Evolutionary conservation across 805 yeast species (phyloP).

Genomic region (Kodamaea kakaduensis): DNA sequence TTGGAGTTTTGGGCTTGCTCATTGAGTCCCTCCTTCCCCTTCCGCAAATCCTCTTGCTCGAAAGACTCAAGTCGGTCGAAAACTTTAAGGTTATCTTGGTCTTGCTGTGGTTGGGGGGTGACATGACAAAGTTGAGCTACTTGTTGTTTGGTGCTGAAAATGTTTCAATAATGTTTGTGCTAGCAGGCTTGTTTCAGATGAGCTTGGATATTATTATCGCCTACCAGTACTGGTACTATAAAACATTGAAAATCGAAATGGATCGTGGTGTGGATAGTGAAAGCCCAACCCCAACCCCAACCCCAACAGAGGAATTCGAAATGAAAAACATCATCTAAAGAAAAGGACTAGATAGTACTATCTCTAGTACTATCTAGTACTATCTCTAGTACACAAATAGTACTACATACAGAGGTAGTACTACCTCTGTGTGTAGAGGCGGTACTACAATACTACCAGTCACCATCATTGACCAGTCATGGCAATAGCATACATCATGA

Average conservation of each 20-base stretch:
- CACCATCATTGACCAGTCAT: too few species aligned
- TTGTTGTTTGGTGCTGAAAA: conserved; percentile 72
- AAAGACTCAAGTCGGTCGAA: conserved; percentile 62
- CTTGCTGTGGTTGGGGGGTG: conserved; percentile 88
- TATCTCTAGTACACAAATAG: too few species aligned
- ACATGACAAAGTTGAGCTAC: conserved; percentile 70
- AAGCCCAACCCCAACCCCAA: not conserved
- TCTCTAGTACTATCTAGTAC: too few species aligned
- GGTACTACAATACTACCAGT: too few species aligned
- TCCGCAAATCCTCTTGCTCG: conserved; percentile 70
- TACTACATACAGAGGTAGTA: too few species aligned
- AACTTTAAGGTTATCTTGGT: conserved; percentile 75
- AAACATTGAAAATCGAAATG: conserved; percentile 15
- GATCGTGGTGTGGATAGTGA: not conserved
- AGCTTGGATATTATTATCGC: conserved; percentile 67
- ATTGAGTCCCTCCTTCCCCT: conserved; percentile 71
- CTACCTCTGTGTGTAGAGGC: too few species aligned
- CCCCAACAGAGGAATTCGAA: conserved; percentile 1
- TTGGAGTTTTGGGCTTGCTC: conserved; percentile 64
- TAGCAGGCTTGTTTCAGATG: conserved; percentile 78
- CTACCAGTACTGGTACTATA: conserved; percentile 66
- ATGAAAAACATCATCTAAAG: conserved; percentile 5
- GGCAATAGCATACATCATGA: too few species aligned
- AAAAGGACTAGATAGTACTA: too few species aligned
- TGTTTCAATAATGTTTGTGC: conserved; percentile 58